These are phyloP conservation scores for Dalbergia cochinchinensis DNA, from an alignment of 306 rosid species.

Conservation along the genomic window DNA sequence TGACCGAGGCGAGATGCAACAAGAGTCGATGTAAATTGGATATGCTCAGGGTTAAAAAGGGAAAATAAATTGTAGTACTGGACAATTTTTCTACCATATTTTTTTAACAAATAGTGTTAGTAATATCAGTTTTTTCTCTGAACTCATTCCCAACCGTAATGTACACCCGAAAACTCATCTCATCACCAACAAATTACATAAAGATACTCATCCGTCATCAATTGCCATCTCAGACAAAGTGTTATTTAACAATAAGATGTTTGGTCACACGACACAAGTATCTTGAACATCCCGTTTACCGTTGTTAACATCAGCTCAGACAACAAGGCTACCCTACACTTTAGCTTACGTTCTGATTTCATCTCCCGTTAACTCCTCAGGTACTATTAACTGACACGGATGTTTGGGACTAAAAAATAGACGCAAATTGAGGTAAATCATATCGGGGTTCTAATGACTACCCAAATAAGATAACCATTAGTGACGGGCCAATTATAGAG, in stretches of 20 bases:
- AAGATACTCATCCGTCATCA: background rate
- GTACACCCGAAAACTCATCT: too few species aligned
- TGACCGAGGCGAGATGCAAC: background rate
- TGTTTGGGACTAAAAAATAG: background rate
- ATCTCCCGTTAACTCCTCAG: background rate
- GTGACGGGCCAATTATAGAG: conserved; percentile 5
- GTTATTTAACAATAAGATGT: background rate
- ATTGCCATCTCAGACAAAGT: background rate
- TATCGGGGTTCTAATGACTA: background rate
- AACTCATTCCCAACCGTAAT: background rate
- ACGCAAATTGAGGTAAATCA: background rate
- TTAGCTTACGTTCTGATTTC: too few species aligned
- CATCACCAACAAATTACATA: background rate
- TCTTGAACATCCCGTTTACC: too few species aligned
- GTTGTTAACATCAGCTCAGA: too few species aligned
- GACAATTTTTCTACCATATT: too few species aligned
- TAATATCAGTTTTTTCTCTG: too few species aligned
- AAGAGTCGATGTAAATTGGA: background rate
- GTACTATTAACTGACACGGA: background rate
- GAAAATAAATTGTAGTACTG: too few species aligned
- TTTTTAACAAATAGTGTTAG: too few species aligned
- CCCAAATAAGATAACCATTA: conserved; percentile 9
- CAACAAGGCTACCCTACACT: too few species aligned
- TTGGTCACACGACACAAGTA: background rate
- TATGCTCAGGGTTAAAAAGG: too few species aligned